Percentiles rank a stretch among this genome's conserved stretches.
Evolutionary conservation across 306 rosid genomes (phyloP).

Genomic region (Amphicarpaea edgeworthii): DNA sequence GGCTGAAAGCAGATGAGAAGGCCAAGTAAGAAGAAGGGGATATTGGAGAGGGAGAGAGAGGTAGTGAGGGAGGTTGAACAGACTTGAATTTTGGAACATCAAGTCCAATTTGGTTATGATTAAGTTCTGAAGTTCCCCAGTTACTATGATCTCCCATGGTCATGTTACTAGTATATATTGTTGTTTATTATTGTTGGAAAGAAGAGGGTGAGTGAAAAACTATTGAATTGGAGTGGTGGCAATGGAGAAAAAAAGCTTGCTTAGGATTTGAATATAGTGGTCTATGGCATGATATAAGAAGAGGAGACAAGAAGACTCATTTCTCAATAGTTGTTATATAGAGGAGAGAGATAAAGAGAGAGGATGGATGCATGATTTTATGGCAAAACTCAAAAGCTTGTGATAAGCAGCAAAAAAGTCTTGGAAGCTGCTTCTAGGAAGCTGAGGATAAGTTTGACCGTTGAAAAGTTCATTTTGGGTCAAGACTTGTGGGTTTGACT

Average conservation of each 20-base stretch:
- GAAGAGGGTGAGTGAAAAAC: conserved; percentile 55
- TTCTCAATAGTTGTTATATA: not conserved
- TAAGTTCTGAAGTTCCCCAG: conserved; percentile 58
- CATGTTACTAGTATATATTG: conserved; percentile 31
- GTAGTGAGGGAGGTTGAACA: conserved; percentile 67
- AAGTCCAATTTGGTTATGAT: conserved; percentile 33
- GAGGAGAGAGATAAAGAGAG: not conserved
- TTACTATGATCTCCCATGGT: conserved; percentile 50
- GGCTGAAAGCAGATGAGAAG: conserved; percentile 61
- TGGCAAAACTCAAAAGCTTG: conserved; percentile 23
- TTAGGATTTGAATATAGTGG: conserved; percentile 30
- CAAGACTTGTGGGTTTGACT: conserved; percentile 94
- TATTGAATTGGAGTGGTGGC: conserved; percentile 31
- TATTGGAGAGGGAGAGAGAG: conserved; percentile 58
- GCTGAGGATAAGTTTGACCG: conserved; percentile 75
- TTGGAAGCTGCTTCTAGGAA: conserved; percentile 66
- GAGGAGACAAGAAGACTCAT: conserved; percentile 7
- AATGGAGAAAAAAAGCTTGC: conserved; percentile 34
- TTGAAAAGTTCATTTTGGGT: conserved; percentile 70
- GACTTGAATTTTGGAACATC: conserved; percentile 74
- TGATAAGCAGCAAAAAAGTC: conserved; percentile 36
- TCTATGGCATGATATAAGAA: conserved; percentile 13
- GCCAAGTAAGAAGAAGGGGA: conserved; percentile 71
- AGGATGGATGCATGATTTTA: conserved; percentile 7
- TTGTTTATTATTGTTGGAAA: conserved; percentile 46